Conservation (phyloP, 257 asterid species). For the Solanum chiquidenum region DNA sequence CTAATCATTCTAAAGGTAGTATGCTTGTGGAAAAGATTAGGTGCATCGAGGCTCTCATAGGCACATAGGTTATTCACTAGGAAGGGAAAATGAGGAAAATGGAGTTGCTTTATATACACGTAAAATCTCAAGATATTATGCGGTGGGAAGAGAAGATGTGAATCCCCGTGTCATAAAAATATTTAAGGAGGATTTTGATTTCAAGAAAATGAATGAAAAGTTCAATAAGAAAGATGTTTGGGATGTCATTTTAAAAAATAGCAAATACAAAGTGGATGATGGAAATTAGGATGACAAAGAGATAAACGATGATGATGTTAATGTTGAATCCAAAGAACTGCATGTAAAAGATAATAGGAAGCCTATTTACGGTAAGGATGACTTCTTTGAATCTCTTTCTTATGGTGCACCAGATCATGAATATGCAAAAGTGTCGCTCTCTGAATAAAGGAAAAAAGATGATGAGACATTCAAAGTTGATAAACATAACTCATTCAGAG, state of each 20-base stretch:
- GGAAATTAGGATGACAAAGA: not conserved
- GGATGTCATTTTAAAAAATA: not conserved
- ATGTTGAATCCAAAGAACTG: not conserved
- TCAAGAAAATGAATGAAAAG: slow-evolving; percentile 19
- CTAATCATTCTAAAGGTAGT: not conserved
- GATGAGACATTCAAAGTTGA: too few species aligned
- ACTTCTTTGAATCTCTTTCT: slow-evolving; percentile 15
- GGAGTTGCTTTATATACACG: not conserved
- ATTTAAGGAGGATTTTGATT: slow-evolving; percentile 18
- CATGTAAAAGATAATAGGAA: not conserved
- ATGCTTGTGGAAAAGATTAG: not conserved
- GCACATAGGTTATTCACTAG: not conserved
- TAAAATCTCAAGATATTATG: not conserved
- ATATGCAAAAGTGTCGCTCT: not conserved
- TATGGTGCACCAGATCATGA: not conserved
- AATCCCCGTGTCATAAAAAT: not conserved
- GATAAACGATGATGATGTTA: not conserved
- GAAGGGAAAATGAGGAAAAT: not conserved
- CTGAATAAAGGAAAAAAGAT: slow-evolving; percentile 1
- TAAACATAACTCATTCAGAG: too few species aligned
- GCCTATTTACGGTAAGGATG: slow-evolving; percentile 5
- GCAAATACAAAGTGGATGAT: not conserved
- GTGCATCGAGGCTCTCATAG: not conserved
- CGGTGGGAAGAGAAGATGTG: not conserved
- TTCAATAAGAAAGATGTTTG: slow-evolving; percentile 18